A percentile compares a stretch with the other conserved stretches of the same genome.
phyloP scores from a whole-genome alignment of 2,329 filamentous ascomycete genomes.

The Aspergillus sp. region DNA sequence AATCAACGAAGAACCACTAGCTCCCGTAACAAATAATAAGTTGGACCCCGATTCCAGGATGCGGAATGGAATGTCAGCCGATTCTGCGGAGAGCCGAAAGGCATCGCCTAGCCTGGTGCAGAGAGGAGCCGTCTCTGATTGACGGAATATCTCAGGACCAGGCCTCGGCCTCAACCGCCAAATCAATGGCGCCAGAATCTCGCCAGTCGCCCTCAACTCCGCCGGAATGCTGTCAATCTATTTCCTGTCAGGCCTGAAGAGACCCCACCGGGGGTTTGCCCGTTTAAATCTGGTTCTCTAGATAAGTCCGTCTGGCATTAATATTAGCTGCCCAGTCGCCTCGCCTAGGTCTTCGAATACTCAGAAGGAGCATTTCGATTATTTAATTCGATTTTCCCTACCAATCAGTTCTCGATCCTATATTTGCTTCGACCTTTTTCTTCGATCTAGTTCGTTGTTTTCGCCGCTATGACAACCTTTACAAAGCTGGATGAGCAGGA shows the following conservation, averaged over 20 bases:
- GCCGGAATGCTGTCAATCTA: constrained; percentile 1
- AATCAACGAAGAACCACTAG: constrained; percentile 3
- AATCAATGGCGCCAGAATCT: constrained; percentile 13
- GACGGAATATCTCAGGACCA: constrained; percentile 22
- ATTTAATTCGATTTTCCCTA: constrained; percentile 4
- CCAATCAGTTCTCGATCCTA: constrained; percentile 10
- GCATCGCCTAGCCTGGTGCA: not conserved
- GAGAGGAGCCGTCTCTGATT: constrained; percentile 18
- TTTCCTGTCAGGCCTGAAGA: constrained; percentile 10
- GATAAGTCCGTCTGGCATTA: constrained; percentile 18
- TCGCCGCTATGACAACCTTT: constrained; percentile 65
- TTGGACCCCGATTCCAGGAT: not conserved
- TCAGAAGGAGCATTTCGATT: constrained; percentile 4
- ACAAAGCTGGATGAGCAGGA: constrained; percentile 64
- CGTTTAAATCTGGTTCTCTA: constrained; percentile 18
- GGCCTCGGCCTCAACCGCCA: constrained; percentile 16
- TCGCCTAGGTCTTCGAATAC: constrained; percentile 9
- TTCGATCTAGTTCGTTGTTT: constrained; percentile 1
- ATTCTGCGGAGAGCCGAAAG: constrained; percentile 14
- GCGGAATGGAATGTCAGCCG: constrained; percentile 10
- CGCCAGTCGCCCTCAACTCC: not conserved
- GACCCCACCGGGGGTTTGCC: constrained; percentile 35
- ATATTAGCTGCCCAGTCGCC: constrained; percentile 18
- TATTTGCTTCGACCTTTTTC: not conserved
- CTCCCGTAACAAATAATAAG: constrained; percentile 7